Evolutionary conservation across 148 eudicot species (phyloP), one percentile per base, ranked within the genome.

Genomic region (Persicaria tinctoria): DNA sequence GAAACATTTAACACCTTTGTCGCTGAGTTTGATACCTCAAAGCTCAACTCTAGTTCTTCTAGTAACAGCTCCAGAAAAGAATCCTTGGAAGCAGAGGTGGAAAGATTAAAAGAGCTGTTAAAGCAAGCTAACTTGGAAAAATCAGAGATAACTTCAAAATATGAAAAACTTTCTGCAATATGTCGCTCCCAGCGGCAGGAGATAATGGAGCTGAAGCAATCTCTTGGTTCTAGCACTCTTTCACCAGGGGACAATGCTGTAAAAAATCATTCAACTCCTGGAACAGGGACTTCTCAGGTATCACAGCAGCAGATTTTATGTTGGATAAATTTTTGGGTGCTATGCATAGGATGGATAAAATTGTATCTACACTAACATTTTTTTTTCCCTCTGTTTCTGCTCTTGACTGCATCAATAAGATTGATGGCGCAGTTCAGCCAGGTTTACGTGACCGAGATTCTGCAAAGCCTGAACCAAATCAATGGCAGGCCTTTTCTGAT

Each of bases 101-200:
- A 84, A 76, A 89, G 83, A 84, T 85, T 96, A 64, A 86, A 83
- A 83, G 92, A 87, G 81, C 85, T 89, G 84, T 78, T 96, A 77
- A 84, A 87, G 73, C 93, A 84, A 85, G 88, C 85, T 54, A 90
- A 83, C 82, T 45, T 73, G 60, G 99, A 92, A 76, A 96, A 96
- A 77, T 86, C 86, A 73, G 97, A 92, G 81, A 76, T 92, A 69
- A 85, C 84, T 74, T 83, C 99, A 48, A 96, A 92, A 78, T 96
- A 88, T 79, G 99, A 96, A 81, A 96, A 96, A 72, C 91, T 96
- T 75, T 73, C 97, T 56, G 88, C 93, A 68, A 92, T 96, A 70
- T 92, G 97, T 75, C 85, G 93, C 54, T 86, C 95, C 76, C 99
- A 96, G 85, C 83, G 97, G 32, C 97, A 90, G 74, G 97, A 96